These are phyloP conservation scores for Ganoderma sinense DNA, from an alignment of 1,284 basidiomycete genomes.

Conservation along the genomic window DNA sequence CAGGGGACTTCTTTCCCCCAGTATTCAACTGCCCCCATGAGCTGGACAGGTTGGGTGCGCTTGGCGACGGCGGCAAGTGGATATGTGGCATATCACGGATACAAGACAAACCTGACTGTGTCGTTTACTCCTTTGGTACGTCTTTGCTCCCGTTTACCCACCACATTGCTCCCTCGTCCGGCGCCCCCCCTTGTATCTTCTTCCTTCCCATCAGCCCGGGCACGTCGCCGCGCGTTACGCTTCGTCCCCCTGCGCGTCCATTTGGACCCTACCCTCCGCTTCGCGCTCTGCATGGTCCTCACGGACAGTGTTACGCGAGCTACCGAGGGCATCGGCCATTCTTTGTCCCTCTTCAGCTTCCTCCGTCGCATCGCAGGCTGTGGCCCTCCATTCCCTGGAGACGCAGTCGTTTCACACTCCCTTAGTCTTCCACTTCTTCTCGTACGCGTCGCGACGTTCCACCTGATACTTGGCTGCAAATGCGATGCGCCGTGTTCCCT, in stretches of 20 bases:
- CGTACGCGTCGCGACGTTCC: neutral
- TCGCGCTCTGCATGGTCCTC: neutral
- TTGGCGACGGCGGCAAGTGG: constrained; percentile 63
- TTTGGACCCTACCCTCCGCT: neutral
- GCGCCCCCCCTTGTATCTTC: neutral
- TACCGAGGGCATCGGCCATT: neutral
- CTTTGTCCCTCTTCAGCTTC: neutral
- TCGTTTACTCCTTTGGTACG: constrained; percentile 58
- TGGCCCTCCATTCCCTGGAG: neutral
- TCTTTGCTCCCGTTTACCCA: neutral
- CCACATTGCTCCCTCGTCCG: neutral
- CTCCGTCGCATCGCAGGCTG: neutral
- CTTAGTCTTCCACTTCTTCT: neutral
- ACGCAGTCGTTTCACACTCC: neutral
- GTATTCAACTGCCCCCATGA: constrained; percentile 55
- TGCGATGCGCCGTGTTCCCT: neutral
- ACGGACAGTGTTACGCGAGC: neutral
- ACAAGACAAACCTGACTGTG: constrained; percentile 49
- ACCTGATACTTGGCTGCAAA: neutral
- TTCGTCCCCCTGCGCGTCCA: neutral
- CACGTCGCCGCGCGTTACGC: neutral
- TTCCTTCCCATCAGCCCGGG: neutral
- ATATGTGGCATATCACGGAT: constrained; percentile 56
- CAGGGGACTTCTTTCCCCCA: constrained; percentile 61
- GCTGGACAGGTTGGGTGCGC: constrained; percentile 52